phyloP scores from a whole-genome alignment of 192 early-diverging fungal genomes.

The Mortierella hygrophila region DNA sequence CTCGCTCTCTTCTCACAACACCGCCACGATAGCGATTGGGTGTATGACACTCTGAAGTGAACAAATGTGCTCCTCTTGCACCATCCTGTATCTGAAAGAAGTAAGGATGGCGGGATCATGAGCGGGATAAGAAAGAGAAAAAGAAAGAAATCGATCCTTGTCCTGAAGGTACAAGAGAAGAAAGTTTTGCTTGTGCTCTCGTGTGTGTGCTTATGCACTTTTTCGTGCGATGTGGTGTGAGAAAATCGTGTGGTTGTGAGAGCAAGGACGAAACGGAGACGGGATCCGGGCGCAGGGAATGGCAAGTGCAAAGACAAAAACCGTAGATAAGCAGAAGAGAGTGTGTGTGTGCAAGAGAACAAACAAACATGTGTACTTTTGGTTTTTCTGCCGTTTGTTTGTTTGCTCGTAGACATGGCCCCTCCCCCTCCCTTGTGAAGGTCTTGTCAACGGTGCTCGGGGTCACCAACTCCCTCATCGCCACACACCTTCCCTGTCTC shows the following conservation, averaged over 20 bases:
- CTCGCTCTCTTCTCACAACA: background rate
- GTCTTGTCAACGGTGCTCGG: background rate
- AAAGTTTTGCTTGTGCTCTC: background rate
- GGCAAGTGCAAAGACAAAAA: background rate
- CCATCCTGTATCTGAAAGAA: slow-evolving; percentile 8
- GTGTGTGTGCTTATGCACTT: background rate
- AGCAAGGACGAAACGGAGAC: background rate
- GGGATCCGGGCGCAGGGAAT: background rate
- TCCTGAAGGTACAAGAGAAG: background rate
- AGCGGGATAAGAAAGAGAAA: background rate
- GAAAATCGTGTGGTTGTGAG: slow-evolving; percentile 2
- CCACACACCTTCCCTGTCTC: background rate
- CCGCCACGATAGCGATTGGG: background rate
- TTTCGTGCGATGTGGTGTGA: background rate
- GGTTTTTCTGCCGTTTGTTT: background rate
- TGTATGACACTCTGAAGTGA: no score
- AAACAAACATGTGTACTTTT: slow-evolving; percentile 1
- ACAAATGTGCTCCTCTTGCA: background rate
- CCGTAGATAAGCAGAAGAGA: background rate
- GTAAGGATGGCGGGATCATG: background rate
- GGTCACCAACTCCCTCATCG: background rate
- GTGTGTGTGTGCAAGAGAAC: background rate
- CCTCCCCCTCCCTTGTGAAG: background rate
- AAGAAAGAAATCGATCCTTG: background rate
- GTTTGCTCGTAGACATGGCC: background rate